Base-by-base conservation (phyloP, 176 grass and related monocot species). In the Urochloa ruziziensis region DNA sequence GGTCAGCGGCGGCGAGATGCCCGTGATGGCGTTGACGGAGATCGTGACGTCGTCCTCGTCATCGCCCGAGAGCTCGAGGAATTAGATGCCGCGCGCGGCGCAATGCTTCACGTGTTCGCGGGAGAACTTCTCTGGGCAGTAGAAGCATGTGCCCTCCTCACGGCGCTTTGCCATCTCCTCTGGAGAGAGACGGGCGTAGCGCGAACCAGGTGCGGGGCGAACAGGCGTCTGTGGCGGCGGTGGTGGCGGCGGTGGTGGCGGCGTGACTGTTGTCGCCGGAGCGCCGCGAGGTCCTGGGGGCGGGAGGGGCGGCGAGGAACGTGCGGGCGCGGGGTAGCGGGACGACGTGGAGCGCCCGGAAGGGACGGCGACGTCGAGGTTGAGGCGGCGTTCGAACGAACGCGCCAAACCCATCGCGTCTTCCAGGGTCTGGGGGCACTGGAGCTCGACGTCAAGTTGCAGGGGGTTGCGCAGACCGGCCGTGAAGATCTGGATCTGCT, bases 351-450 rank as follows among this genome's bases (percentile, higher is more conserved):
- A 21, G 0, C 1, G 21, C 21, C 2, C 7, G 2, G 53, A 8
- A 3, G 15, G 1, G 23, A 4, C 7, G 7, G 0, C 7, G 7
- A 0, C 23, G 53, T 8, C 23, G 6, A 56, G 0, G 3, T 0
- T 3, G 7, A 56, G 53, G 7, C 6, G 53, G 5, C 19, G 53
- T 3, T 56, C 53, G 23, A 10, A 56, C 1, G 30, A 5, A 3
- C 29, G 5, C 15, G 10, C 33, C 1, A 67, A 3, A 4, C 3
- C 19, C 64, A 67, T 39, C 18, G 35, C 10, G 8, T 88, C 63
- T 65, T 93, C 29, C 47, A 97, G 40, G 69, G 89, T 34, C 73
- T 89, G 62, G 80, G 88, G 94, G 81, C 59, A 5, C 27, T 84
- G 61, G 72, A 65, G 60, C 67, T 67, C 81, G 81, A 63, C 73